Evolutionary conservation across 352 stramenopile genomes (phyloP).

Genomic region (Pythium rishiriense): DNA sequence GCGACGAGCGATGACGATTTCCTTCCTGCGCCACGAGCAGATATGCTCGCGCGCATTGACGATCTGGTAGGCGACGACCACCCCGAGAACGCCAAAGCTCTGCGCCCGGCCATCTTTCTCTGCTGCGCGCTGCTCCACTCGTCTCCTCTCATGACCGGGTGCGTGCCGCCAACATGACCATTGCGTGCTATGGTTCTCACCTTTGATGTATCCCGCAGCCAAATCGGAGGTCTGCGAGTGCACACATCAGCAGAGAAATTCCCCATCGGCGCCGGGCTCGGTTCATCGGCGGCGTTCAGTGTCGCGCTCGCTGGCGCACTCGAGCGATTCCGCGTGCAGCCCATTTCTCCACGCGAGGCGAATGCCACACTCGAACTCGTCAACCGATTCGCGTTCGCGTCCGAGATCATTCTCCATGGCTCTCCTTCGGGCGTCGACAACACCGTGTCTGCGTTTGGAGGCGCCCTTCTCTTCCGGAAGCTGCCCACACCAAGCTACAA

Average conservation of each 20-base stretch:
- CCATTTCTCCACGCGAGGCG: background rate
- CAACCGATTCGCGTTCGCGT: constrained; percentile 87
- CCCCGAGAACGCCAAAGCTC: constrained; percentile 41
- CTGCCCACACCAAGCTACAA: constrained; percentile 44
- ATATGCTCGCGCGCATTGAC: constrained; percentile 52
- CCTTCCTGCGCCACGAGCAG: constrained; percentile 42
- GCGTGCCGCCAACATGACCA: background rate
- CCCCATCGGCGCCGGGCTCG: constrained; percentile 88
- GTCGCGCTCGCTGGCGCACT: constrained; percentile 79
- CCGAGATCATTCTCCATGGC: constrained; percentile 90
- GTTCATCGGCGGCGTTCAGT: constrained; percentile 89
- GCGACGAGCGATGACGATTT: constrained; percentile 46
- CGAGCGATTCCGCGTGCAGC: constrained; percentile 29
- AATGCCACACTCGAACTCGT: constrained; percentile 46
- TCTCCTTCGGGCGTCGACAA: constrained; percentile 92
- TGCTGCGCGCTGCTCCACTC: constrained; percentile 54
- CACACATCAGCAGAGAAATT: constrained; percentile 53
- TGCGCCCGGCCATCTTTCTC: constrained; percentile 63
- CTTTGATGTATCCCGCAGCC: background rate
- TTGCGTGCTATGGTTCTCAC: no score
- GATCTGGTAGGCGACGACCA: constrained; percentile 43
- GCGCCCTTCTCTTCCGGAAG: constrained; percentile 82
- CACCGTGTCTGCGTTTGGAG: constrained; percentile 87
- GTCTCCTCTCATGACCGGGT: constrained; percentile 35
- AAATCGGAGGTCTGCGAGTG: constrained; percentile 35